A percentile compares a stretch with the other conserved stretches of the same genome.
phyloP scores from a whole-genome alignment of 371 early-diverging fungal species.

The Syncephalastrum monosporum region DNA sequence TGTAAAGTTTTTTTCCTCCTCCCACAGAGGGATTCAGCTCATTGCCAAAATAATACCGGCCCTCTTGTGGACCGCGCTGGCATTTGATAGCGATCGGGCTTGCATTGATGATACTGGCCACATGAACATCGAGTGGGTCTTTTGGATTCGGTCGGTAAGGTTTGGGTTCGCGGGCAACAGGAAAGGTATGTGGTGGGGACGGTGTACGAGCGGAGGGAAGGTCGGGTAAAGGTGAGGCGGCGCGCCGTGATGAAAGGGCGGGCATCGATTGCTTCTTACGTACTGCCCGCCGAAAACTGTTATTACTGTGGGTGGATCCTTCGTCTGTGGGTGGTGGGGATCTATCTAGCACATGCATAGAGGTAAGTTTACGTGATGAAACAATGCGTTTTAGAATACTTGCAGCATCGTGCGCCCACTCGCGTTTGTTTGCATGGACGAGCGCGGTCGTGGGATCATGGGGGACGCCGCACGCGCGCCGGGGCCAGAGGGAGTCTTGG shows the following conservation, averaged over 20 bases:
- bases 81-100: conserved; percentile 52
- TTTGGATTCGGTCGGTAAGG: conserved; percentile 44
- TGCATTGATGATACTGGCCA: conserved; percentile 55
- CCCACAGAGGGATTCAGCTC: conserved; percentile 40
- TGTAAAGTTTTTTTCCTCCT: conserved; percentile 47
- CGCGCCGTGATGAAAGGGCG: conserved; percentile 11
- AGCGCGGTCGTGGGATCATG: conserved; percentile 32
- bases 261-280: conserved; percentile 37
- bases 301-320: not conserved
- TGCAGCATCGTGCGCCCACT: not conserved
- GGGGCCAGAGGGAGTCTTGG: conserved; percentile 34
- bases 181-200: not conserved
- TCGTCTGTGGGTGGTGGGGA: not conserved
- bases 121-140: conserved; percentile 59
- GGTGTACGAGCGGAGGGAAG: conserved; percentile 7
- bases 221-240: conserved; percentile 15
- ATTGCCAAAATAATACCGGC: conserved; percentile 62
- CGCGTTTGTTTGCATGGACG: conserved; percentile 15
- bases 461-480: conserved; percentile 22
- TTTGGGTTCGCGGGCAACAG: conserved; percentile 15
- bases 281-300: conserved; percentile 10
- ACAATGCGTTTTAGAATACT: too few relatives aligned
- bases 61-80: conserved; percentile 36
- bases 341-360: not conserved
- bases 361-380: too few relatives aligned